Evolutionary conservation across 371 early-diverging fungal genomes (phyloP).

Genomic region (Zancudomyces culisetae): DNA sequence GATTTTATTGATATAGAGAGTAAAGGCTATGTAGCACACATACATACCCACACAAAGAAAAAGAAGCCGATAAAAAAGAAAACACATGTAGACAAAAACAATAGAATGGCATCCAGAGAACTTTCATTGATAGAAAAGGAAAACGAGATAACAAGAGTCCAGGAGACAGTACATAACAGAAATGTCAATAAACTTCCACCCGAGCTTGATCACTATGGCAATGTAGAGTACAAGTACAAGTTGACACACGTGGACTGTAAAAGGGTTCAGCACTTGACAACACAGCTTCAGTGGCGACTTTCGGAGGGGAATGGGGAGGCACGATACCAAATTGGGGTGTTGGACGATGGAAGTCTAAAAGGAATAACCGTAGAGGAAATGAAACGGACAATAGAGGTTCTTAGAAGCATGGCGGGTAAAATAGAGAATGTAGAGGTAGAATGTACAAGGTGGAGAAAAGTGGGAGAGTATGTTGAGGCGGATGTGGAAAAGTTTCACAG

Average conservation of each 20-base stretch:
- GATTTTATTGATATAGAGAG: no score
- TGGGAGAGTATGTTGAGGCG: background rate
- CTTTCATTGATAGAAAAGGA: background rate
- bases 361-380: constrained; percentile 31
- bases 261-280: constrained; percentile 66
- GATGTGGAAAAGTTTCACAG: background rate
- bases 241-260: constrained; percentile 47
- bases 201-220: constrained; percentile 65
- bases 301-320: constrained; percentile 77
- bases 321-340: constrained; percentile 75
- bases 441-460: background rate
- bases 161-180: background rate
- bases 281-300: constrained; percentile 78
- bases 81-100: no score
- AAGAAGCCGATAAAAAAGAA: no score
- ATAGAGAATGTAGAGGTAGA: constrained; percentile 4
- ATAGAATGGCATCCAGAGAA: constrained; percentile 1
- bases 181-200: constrained; percentile 36
- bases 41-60: no score
- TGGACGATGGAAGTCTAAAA: constrained; percentile 66
- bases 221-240: constrained; percentile 81
- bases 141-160: background rate
- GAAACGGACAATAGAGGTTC: constrained; percentile 7
- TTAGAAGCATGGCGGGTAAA: constrained; percentile 10
- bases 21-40: no score